Conservation (phyloP, 192 early-diverging fungal species). For the Coemansia sp. region DNA sequence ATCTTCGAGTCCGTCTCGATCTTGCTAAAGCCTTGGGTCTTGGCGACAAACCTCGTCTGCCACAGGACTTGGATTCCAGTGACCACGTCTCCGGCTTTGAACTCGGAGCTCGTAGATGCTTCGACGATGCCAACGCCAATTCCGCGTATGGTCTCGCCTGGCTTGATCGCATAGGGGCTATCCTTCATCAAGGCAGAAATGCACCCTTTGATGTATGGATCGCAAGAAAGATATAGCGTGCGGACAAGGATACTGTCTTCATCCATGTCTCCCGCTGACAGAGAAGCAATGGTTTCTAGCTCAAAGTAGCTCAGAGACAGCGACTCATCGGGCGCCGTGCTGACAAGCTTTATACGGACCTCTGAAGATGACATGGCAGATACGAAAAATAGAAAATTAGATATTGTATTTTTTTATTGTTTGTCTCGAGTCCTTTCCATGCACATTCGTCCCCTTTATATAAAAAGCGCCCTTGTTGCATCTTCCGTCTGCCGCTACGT, state of each 20-base stretch:
- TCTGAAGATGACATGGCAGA: neutral
- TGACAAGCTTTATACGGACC: neutral
- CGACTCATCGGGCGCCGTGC: neutral
- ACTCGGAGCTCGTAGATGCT: slow-evolving; percentile 58
- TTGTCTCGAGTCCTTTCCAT: no score
- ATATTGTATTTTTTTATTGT: no score
- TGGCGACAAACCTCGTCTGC: no score
- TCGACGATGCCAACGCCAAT: slow-evolving; percentile 63
- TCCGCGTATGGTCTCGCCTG: slow-evolving; percentile 55
- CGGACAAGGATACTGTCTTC: slow-evolving; percentile 1
- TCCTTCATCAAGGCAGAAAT: neutral
- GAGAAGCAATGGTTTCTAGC: neutral
- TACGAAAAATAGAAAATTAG: no score
- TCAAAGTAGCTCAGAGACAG: neutral
- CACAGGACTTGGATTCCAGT: slow-evolving; percentile 23
- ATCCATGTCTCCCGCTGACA: neutral
- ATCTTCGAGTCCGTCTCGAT: slow-evolving; percentile 22
- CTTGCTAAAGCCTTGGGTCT: no score
- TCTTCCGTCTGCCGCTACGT: no score
- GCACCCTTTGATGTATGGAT: slow-evolving; percentile 3
- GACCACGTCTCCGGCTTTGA: slow-evolving; percentile 62
- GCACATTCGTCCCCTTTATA: no score
- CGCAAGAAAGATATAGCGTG: slow-evolving; percentile 7
- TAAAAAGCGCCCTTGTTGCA: no score
- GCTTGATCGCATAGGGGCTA: neutral